Evolutionary conservation across 176 grass and related monocot species (phyloP).

Genomic region (Carex littledalei): DNA sequence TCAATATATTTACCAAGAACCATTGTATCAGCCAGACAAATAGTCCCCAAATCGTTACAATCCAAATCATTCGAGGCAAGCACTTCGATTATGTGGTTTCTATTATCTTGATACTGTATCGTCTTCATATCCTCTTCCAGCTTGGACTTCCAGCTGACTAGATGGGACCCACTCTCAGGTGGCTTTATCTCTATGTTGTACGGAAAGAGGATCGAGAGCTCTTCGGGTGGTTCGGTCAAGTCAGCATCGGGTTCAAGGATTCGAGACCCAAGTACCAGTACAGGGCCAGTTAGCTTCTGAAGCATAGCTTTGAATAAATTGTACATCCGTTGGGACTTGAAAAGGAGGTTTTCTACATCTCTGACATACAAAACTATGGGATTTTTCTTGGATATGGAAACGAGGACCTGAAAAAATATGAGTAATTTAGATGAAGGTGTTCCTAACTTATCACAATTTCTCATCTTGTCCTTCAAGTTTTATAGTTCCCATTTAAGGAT

Average conservation of each 20-base stretch:
- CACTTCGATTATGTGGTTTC: conserved; percentile 85
- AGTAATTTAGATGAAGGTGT: neutral
- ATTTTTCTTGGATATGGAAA: conserved; percentile 66
- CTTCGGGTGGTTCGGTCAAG: conserved; percentile 47
- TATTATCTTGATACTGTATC: conserved; percentile 83
- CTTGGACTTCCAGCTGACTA: conserved; percentile 61
- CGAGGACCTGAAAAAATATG: conserved; percentile 36
- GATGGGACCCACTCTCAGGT: conserved; percentile 58
- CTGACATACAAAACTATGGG: conserved; percentile 82
- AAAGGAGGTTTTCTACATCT: conserved; percentile 81
- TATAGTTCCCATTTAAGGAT: neutral
- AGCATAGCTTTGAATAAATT: conserved; percentile 70
- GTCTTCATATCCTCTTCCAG: conserved; percentile 66
- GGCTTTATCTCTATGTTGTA: conserved; percentile 82
- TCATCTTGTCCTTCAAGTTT: neutral
- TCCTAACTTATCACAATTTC: neutral
- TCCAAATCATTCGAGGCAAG: conserved; percentile 88
- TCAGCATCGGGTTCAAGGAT: conserved; percentile 45
- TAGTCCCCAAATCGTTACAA: conserved; percentile 81
- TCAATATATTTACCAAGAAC: conserved; percentile 85
- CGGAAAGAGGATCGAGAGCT: conserved; percentile 51
- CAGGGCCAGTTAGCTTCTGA: conserved; percentile 60
- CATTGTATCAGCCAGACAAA: conserved; percentile 69
- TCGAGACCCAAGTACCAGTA: conserved; percentile 82
- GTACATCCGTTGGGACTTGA: conserved; percentile 82